Evolutionary conservation across 192 early-diverging fungal genomes (phyloP).

Genomic region (Mortierella alpina): DNA sequence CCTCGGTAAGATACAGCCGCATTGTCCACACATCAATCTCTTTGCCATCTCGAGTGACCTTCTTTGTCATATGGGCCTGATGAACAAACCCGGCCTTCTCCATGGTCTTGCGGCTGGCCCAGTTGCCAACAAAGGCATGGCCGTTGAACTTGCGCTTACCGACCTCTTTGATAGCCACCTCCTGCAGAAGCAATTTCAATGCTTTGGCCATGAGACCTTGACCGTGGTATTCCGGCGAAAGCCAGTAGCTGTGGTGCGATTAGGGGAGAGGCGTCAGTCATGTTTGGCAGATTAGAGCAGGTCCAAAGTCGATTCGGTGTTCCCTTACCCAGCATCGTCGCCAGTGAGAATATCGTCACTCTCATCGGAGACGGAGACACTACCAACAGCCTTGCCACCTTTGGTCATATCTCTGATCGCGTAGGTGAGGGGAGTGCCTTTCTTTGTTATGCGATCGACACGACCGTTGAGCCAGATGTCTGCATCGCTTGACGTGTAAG

Average conservation of each 20-base stretch:
- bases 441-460: constrained; percentile 19
- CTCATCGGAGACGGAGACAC: constrained; percentile 1
- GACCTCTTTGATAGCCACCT: constrained; percentile 17
- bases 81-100: constrained; percentile 44
- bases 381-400: constrained; percentile 27
- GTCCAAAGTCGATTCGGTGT: background rate
- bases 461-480: constrained; percentile 21
- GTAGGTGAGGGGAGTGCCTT: constrained; percentile 18
- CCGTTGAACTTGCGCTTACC: constrained; percentile 49
- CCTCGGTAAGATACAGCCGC: constrained; percentile 18
- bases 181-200: constrained; percentile 17
- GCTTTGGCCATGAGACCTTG: constrained; percentile 48
- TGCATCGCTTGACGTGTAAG: constrained; percentile 29
- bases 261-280: background rate
- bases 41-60: background rate
- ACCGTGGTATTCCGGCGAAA: constrained; percentile 39
- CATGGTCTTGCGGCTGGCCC: constrained; percentile 29
- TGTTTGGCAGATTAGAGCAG: background rate
- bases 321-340: constrained; percentile 41
- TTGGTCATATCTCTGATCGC: constrained; percentile 26
- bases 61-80: constrained; percentile 3
- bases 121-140: constrained; percentile 20
- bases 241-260: constrained; percentile 28
- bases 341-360: constrained; percentile 33
- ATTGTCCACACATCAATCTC: constrained; percentile 7